Evolutionary conservation across 2,329 filamentous ascomycete genomes (phyloP), one percentile per base, ranked within the genome.

Genomic region (Microcyclospora tardicrescens): DNA sequence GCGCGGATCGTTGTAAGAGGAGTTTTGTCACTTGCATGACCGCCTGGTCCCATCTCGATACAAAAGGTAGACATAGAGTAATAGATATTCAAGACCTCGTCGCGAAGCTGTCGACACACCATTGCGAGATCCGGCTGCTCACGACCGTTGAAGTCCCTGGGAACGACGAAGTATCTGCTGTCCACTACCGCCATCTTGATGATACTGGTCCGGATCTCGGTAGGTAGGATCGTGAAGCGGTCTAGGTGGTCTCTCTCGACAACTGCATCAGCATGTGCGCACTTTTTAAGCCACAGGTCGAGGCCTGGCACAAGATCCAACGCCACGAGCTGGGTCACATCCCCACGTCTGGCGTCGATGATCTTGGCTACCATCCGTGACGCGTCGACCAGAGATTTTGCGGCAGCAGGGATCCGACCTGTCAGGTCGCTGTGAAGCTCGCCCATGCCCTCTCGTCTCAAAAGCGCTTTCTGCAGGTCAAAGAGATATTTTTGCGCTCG

Each of bases 61-160:
- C 44, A 47, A 31, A 57, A 54, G 0, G 36, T 44, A 15, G 51
- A 54, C 37, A 49, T 44, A 9, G 39, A 40, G 33, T 55, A 55
- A 35, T 44, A 53, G 15, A 55, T 39, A 5, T 45, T 44, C 35
- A 55, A 33, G 3, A 50, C 49, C 11, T 53, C 51, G 5, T 33
- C 30, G 0, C 54, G 43, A n/a, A 55, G 38, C 28, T 47, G 39
- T 10, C 37, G 41, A 15, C 36, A 41, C 2, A 46, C 46, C 45
- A 53, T 50, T 1, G 47, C 45, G 10, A 55, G 29, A 34, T 53
- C 53, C 9, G 53, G 50, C 37, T 56, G 53, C 27, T 54, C 47
- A 2, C 40, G 30, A 8, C 43, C 50, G 0, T 33, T 40, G 5
- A 11, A 16, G 6, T 31, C 36, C 2, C 42, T 43, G 2, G 50